Conservation (phyloP, 768 basidiomycete species). For the Chalciporus sphaerocephalus region DNA sequence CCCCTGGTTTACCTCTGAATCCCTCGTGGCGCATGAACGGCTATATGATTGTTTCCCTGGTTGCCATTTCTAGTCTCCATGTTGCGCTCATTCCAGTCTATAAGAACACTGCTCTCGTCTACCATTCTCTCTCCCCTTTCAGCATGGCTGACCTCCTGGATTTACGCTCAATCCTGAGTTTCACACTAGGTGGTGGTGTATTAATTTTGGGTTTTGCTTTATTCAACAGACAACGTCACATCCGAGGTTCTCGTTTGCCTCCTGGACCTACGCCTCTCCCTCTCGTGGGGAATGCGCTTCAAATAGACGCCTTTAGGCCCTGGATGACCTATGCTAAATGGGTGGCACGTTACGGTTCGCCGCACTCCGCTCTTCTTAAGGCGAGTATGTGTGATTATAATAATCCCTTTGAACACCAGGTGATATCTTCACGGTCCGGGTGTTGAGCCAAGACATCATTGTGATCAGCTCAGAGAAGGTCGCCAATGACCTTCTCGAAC, state of each 20-base stretch:
- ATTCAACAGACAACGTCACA: constrained; percentile 1
- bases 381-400: neutral
- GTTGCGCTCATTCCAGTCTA: neutral
- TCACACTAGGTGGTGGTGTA: neutral
- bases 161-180: neutral
- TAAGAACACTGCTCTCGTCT: neutral
- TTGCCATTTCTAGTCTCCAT: neutral
- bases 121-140: neutral
- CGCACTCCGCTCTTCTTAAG: neutral
- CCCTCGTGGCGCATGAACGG: too few relatives aligned
- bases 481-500: neutral
- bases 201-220: neutral
- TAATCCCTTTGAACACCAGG: neutral
- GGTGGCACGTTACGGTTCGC: constrained; percentile 1
- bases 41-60: neutral
- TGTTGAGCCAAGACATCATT: neutral
- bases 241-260: constrained; percentile 1
- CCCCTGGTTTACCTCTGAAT: too few relatives aligned
- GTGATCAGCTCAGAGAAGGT: neutral
- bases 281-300: neutral
- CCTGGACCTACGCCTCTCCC: neutral
- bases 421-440: neutral
- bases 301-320: neutral
- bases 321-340: constrained; percentile 1
- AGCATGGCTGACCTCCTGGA: neutral